Evolutionary conservation across 257 asterid genomes (phyloP).

Genomic region (Anisodus tanguticus): DNA sequence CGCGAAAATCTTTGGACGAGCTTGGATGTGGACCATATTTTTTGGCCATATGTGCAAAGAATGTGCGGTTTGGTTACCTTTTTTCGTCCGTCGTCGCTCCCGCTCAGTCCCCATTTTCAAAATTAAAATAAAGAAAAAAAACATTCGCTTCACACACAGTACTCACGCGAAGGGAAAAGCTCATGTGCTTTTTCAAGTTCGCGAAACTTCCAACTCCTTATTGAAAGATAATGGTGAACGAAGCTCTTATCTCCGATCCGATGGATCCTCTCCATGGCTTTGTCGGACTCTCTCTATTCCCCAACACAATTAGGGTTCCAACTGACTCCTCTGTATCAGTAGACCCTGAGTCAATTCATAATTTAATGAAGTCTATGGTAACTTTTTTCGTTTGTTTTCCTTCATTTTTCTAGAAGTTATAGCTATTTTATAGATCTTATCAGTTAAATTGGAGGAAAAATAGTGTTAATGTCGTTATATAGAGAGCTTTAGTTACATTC

Average conservation of each 20-base stretch:
- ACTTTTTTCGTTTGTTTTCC: neutral
- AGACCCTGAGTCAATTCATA: constrained; percentile 60
- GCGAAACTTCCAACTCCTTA: constrained; percentile 28
- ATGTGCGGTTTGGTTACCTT: neutral
- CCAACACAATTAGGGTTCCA: constrained; percentile 60
- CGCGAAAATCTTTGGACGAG: too few relatives aligned
- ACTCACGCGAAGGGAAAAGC: neutral
- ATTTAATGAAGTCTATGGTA: constrained; percentile 68
- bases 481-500: neutral
- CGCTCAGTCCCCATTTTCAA: constrained; percentile 28
- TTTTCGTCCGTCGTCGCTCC: neutral
- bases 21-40: neutral
- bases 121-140: neutral
- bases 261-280: constrained; percentile 60
- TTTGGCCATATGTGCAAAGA: neutral
- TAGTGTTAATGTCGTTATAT: neutral
- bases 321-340: constrained; percentile 38
- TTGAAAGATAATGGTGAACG: constrained; percentile 43
- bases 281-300: constrained; percentile 54
- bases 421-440: too few relatives aligned
- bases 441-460: neutral
- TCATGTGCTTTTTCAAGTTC: constrained; percentile 5
- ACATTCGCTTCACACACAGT: too few relatives aligned
- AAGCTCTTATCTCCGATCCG: constrained; percentile 37
- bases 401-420: neutral